phyloP scores from a whole-genome alignment of 192 early-diverging fungal genomes.

The Podila epigama region DNA sequence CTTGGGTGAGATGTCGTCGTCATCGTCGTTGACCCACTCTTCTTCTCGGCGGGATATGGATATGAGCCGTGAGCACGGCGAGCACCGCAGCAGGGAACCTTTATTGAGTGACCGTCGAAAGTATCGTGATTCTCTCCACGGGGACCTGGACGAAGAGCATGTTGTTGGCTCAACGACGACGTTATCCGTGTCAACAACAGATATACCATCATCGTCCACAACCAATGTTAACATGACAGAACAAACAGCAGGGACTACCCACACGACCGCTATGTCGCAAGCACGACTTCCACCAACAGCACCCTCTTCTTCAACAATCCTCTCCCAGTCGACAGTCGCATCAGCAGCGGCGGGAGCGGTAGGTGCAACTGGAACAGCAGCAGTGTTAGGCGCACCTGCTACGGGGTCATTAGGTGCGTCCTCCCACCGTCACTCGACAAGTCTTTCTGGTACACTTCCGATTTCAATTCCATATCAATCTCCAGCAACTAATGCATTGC shows the following conservation, averaged over 20 bases:
- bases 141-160: not conserved
- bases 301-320: not conserved
- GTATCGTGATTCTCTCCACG: slow-evolving; percentile 6
- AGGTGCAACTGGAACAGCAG: not conserved
- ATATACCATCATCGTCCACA: too few species aligned
- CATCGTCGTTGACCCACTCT: too few species aligned
- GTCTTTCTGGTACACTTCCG: slow-evolving; percentile 10
- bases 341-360: not conserved
- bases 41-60: slow-evolving; percentile 32
- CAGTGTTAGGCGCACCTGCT: not conserved
- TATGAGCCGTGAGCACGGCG: slow-evolving; percentile 1
- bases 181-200: too few species aligned
- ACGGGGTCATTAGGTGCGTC: not conserved
- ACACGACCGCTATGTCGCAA: too few species aligned
- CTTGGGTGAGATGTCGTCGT: slow-evolving; percentile 16
- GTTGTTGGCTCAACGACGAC: too few species aligned
- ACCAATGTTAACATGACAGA: too few species aligned
- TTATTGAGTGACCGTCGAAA: slow-evolving; percentile 20
- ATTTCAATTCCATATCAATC: slow-evolving; percentile 44
- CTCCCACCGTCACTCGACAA: slow-evolving; percentile 11
- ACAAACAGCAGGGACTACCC: too few species aligned
- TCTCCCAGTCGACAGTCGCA: not conserved
- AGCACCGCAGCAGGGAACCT: slow-evolving; percentile 7
- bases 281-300: too few species aligned
- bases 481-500: slow-evolving; percentile 32